These are phyloP conservation scores for Neopestalotiopsis clavispora DNA, from an alignment of 2,329 filamentous ascomycete species.

Conservation along the genomic window DNA sequence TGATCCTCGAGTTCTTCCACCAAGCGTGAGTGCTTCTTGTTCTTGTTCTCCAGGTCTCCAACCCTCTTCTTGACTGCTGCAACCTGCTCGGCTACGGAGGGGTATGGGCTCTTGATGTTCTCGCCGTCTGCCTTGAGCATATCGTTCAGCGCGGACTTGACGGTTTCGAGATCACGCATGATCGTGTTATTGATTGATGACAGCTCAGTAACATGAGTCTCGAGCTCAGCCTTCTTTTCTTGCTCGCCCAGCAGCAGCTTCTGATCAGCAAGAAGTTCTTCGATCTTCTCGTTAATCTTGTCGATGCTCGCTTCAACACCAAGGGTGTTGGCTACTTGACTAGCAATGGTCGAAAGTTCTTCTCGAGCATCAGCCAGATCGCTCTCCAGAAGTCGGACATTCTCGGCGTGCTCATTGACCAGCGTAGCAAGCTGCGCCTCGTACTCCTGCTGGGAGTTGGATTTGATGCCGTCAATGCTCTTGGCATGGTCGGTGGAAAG, in stretches of 20 bases:
- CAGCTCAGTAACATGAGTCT: slow-evolving; percentile 59
- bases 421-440: slow-evolving; percentile 64
- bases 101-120: slow-evolving; percentile 46
- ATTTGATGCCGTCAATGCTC: slow-evolving; percentile 54
- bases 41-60: slow-evolving; percentile 65
- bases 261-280: slow-evolving; percentile 61
- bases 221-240: slow-evolving; percentile 61
- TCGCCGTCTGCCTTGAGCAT: slow-evolving; percentile 58
- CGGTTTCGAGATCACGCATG: slow-evolving; percentile 65
- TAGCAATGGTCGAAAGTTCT: slow-evolving; percentile 67
- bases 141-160: slow-evolving; percentile 58
- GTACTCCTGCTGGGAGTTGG: slow-evolving; percentile 57
- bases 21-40: slow-evolving; percentile 89
- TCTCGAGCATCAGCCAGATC: slow-evolving; percentile 71
- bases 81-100: slow-evolving; percentile 59
- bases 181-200: slow-evolving; percentile 62
- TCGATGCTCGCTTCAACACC: slow-evolving; percentile 70
- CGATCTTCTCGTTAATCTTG: slow-evolving; percentile 67
- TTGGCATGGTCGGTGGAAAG: slow-evolving; percentile 55
- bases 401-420: slow-evolving; percentile 64
- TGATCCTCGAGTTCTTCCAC: slow-evolving; percentile 98
- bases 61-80: slow-evolving; percentile 70
- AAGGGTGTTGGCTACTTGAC: slow-evolving; percentile 64
- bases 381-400: slow-evolving; percentile 59
- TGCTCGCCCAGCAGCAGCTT: slow-evolving; percentile 64